Conservation (phyloP, 1,284 basidiomycete species). For the Leccinum angustisporum region DNA sequence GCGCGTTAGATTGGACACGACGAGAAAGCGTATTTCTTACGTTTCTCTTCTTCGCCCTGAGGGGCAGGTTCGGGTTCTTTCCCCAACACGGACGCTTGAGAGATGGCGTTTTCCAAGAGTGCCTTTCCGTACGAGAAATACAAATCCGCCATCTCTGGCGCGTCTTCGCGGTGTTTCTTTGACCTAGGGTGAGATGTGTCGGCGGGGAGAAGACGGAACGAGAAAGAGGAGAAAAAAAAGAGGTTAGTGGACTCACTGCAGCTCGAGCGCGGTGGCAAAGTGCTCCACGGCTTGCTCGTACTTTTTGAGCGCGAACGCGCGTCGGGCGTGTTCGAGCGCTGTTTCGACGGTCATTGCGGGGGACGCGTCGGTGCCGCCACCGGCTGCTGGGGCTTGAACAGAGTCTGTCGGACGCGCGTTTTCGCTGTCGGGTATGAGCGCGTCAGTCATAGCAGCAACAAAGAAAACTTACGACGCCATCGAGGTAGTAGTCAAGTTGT, state of each 20-base stretch:
- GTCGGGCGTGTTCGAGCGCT: constrained; percentile 72
- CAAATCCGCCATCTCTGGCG: constrained; percentile 77
- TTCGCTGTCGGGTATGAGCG: constrained; percentile 4
- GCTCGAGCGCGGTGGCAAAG: constrained; percentile 82
- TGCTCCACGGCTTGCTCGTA: constrained; percentile 84
- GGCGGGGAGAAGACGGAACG: not conserved
- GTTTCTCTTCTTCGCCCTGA: constrained; percentile 47
- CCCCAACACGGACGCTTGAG: constrained; percentile 79
- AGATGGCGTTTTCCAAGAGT: constrained; percentile 83
- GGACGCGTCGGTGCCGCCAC: constrained; percentile 12
- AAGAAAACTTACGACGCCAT: constrained; percentile 29
- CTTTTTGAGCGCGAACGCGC: constrained; percentile 84
- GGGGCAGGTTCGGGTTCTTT: constrained; percentile 65
- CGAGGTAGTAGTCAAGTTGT: no score
- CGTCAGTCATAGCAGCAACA: not conserved
- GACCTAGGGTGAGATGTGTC: constrained; percentile 42
- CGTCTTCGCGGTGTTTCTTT: constrained; percentile 67
- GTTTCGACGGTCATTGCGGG: constrained; percentile 47
- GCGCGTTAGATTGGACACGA: not conserved
- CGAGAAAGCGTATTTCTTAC: constrained; percentile 26
- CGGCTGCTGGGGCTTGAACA: not conserved
- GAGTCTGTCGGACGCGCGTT: not conserved
- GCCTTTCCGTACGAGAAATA: constrained; percentile 87
- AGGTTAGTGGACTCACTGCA: constrained; percentile 51
- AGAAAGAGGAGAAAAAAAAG: not conserved